These are phyloP conservation scores for Aspergillus sp. DNA, from an alignment of 2,329 filamentous ascomycete genomes.

Conservation along the genomic window DNA sequence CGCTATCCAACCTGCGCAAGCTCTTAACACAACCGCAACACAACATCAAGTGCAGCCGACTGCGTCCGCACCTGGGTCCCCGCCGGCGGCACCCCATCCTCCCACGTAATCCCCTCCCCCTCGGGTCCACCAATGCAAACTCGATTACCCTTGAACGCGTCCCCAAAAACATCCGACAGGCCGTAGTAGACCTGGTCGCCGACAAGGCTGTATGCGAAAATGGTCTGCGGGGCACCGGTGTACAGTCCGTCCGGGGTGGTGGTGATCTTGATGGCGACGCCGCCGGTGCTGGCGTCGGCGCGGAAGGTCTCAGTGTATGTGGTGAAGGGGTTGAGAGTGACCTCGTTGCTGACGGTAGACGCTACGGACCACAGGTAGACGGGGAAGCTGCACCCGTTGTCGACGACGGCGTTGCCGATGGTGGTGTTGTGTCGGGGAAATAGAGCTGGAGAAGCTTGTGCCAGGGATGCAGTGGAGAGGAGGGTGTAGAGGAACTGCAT, in stretches of 20 bases:
- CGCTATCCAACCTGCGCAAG: too few species aligned
- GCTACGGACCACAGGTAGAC: conserved; percentile 41
- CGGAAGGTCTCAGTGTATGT: conserved; percentile 36
- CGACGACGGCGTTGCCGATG: conserved; percentile 32
- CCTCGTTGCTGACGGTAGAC: conserved; percentile 19
- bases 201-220: conserved; percentile 43
- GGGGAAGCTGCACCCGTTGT: conserved; percentile 31
- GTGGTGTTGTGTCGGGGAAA: conserved; percentile 5
- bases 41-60: conserved; percentile 19
- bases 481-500: conserved; percentile 3
- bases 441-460: neutral
- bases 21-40: neutral
- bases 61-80: conserved; percentile 29
- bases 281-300: conserved; percentile 32
- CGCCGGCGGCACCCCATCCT: conserved; percentile 28
- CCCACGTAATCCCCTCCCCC: conserved; percentile 27
- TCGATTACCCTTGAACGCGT: conserved; percentile 33
- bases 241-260: conserved; percentile 32
- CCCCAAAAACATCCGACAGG: conserved; percentile 44
- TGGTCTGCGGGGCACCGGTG: conserved; percentile 33
- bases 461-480: conserved; percentile 1
- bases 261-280: conserved; percentile 44
- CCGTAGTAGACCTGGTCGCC: conserved; percentile 38
- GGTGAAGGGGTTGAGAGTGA: conserved; percentile 19
- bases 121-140: conserved; percentile 12